phyloP scores from a whole-genome alignment of 148 eudicot species.

The Rhododendron ferrugineum region DNA sequence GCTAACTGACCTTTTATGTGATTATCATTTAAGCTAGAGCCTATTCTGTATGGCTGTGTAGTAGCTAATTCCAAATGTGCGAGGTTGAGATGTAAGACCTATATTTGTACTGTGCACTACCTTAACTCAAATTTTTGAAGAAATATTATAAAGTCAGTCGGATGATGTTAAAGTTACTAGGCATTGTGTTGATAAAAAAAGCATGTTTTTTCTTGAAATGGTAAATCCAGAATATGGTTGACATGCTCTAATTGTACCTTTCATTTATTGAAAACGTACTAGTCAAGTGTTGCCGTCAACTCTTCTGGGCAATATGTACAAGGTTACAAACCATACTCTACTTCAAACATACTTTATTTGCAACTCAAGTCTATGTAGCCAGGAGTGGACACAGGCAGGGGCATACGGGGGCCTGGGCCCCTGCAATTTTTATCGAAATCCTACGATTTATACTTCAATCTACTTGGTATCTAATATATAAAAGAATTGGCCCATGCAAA shows the following conservation, averaged over 20 bases:
- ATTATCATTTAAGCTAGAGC: neutral
- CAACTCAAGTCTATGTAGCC: neutral
- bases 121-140: no score
- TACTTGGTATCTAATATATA: no score
- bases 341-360: neutral
- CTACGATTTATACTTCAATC: no score
- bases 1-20: neutral
- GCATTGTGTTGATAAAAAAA: neutral
- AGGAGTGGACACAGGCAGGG: neutral
- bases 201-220: neutral
- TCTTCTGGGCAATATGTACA: neutral
- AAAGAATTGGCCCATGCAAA: no score
- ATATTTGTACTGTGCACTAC: neutral
- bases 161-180: neutral
- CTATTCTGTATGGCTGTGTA: neutral
- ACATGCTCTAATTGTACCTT: neutral
- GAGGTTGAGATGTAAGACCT: neutral
- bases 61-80: neutral
- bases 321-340: neutral
- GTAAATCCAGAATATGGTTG: neutral
- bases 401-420: no score
- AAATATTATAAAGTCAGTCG: neutral
- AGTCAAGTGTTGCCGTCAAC: neutral
- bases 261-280: neutral
- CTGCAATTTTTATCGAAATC: no score